phyloP scores from a whole-genome alignment of 2,329 filamentous ascomycete species.

The Apiospora marii region DNA sequence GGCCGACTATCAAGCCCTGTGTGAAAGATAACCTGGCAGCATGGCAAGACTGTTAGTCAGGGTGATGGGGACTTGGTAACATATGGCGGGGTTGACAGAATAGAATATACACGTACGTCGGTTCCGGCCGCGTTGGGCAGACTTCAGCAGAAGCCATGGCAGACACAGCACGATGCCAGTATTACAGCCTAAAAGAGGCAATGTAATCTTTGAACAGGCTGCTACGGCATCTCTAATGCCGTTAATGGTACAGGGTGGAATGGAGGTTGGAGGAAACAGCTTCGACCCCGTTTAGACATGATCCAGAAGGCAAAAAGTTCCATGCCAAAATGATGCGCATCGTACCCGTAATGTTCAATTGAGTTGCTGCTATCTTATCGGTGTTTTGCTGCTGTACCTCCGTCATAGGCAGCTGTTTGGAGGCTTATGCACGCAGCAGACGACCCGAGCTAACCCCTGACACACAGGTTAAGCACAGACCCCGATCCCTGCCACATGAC shows the following conservation, averaged over 20 bases:
- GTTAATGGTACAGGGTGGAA: background rate
- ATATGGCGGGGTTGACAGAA: constrained; percentile 67
- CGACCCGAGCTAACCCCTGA: background rate
- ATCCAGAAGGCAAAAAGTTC: background rate
- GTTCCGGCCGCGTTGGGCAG: constrained; percentile 44
- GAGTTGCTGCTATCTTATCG: constrained; percentile 39
- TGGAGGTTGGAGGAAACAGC: constrained; percentile 15
- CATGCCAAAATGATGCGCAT: background rate
- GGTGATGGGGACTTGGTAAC: constrained; percentile 94
- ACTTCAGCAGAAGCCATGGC: constrained; percentile 39
- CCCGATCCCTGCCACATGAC: constrained; percentile 19
- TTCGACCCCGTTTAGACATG: background rate
- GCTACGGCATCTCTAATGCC: constrained; percentile 16
- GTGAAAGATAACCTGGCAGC: constrained; percentile 81
- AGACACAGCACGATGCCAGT: background rate
- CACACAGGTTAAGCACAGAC: constrained; percentile 3
- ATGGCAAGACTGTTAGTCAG: constrained; percentile 27
- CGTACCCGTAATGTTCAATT: background rate
- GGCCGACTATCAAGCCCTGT: constrained; percentile 90
- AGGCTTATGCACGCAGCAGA: constrained; percentile 13
- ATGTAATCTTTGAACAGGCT: background rate
- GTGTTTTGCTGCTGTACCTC: constrained; percentile 25
- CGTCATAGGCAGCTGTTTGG: constrained; percentile 9
- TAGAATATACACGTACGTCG: constrained; percentile 38
- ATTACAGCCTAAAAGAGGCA: constrained; percentile 4